Conservation (phyloP, 176 grass and related monocot species). For the Phragmites australis region DNA sequence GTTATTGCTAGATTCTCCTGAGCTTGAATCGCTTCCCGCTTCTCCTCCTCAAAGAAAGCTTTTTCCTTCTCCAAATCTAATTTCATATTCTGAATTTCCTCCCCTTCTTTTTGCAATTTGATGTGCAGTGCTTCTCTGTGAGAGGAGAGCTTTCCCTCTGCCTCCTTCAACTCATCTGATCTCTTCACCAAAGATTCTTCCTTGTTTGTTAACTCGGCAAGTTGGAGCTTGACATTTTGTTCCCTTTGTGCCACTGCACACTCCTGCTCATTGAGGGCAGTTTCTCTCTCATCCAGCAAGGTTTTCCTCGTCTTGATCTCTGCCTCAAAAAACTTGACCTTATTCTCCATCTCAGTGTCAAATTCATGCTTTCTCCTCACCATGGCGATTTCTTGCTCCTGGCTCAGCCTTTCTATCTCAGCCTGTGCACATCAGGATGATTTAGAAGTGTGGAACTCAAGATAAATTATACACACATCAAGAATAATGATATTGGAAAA, state of each 20-base stretch:
- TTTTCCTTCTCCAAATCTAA: conserved; percentile 70
- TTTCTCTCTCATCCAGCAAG: conserved; percentile 55
- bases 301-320: conserved; percentile 46
- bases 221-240: conserved; percentile 35
- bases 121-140: conserved; percentile 33
- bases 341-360: conserved; percentile 65
- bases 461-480: conserved; percentile 17
- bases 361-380: conserved; percentile 61
- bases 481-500: conserved; percentile 14
- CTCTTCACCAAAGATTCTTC: conserved; percentile 54
- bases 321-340: conserved; percentile 46
- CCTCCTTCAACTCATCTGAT: conserved; percentile 58
- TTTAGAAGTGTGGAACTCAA: conserved; percentile 22
- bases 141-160: conserved; percentile 44
- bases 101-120: conserved; percentile 56
- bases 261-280: conserved; percentile 50
- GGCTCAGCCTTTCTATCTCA: conserved; percentile 69
- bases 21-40: conserved; percentile 48
- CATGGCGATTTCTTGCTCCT: conserved; percentile 59
- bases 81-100: conserved; percentile 58
- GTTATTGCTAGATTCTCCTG: conserved; percentile 69
- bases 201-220: conserved; percentile 56
- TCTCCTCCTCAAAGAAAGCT: conserved; percentile 63
- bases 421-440: conserved; percentile 41
- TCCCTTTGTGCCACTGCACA: conserved; percentile 43